phyloP scores from a whole-genome alignment of 148 eudicot genomes.

The Persicaria tinctoria region DNA sequence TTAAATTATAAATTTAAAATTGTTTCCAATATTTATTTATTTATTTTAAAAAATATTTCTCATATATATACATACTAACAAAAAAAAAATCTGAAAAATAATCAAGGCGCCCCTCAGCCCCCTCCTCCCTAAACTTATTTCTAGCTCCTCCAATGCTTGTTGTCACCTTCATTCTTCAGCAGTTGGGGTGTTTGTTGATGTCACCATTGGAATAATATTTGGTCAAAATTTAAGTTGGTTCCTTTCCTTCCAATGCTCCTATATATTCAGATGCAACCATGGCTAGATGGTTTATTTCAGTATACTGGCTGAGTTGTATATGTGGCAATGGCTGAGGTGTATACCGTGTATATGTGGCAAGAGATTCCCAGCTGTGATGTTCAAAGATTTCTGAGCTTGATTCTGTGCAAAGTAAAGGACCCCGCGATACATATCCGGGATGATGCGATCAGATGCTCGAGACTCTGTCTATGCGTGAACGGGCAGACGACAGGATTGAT shows the following conservation, averaged over 20 bases:
- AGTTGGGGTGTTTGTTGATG: neutral
- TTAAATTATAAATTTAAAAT: no score
- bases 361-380: conserved; percentile 98
- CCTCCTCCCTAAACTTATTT: no score
- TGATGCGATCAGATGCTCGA: conserved; percentile 99
- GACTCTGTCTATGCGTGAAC: conserved; percentile 89
- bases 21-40: no score
- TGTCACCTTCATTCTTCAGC: neutral
- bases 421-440: conserved; percentile 98
- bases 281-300: conserved; percentile 95
- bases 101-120: no score
- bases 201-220: neutral
- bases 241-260: conserved; percentile 59
- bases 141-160: neutral
- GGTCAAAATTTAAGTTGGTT: neutral
- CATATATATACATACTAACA: no score
- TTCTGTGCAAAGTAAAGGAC: conserved; percentile 95
- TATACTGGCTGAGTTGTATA: conserved; percentile 44
- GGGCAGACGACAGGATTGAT: conserved; percentile 94
- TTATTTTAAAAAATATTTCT: no score
- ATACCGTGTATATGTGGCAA: conserved; percentile 64
- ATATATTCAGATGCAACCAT: conserved; percentile 86
- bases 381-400: conserved; percentile 88
- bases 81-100: no score
- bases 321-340: conserved; percentile 98